Base-by-base conservation (phyloP, 495 filamentous ascomycete species). In the Penicillium goetzii region DNA sequence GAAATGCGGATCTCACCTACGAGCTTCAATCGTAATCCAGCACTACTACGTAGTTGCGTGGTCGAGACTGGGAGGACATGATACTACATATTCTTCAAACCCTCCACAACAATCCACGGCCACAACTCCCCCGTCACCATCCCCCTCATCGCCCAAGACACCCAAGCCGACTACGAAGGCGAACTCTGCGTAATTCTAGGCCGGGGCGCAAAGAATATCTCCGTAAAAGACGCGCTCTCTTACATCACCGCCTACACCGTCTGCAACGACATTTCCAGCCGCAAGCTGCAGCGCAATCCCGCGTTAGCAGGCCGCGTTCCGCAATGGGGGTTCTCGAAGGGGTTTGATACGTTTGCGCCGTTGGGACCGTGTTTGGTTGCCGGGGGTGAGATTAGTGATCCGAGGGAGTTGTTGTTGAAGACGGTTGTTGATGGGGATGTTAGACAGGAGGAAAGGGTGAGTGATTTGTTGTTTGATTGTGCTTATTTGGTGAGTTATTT, bases 321-420 rank as follows among this genome's bases (percentile, higher is more conserved):
- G 1, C 90, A 92, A 71, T 92, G 89, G 90, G 80, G 80, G 0
- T 72, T 91, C 0, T 89, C 89, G 1, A 93, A 93, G 73, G 88
- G 89, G 0, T 92, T 90, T 66, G 90, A 93, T 74, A 86, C 86
- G 25, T 92, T 86, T 85, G 89, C 88, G 26, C 90, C 90, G 0
- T 85, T 82, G 53, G 90, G 90, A 2, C 90, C 90, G 33, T 69
- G 64, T 34, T 64, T 80, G 3, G 75, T 81, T 15, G 60, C 73
- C 15, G 56, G 60, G 3, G 55, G 45, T 19, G 63, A 71, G 25
- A 62, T 71, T 41, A 63, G 68, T 38, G 84, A 91, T 71, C 89
- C 89, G 0, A 84, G 86, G 63, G 72, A 65, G 32, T 72, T 91
- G 36, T 77, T 69, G 51, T 85, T 91, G 56, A 70, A 68, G 58